Conservation (phyloP, 148 eudicot genomes). For the Fagopyrum tataricum region DNA sequence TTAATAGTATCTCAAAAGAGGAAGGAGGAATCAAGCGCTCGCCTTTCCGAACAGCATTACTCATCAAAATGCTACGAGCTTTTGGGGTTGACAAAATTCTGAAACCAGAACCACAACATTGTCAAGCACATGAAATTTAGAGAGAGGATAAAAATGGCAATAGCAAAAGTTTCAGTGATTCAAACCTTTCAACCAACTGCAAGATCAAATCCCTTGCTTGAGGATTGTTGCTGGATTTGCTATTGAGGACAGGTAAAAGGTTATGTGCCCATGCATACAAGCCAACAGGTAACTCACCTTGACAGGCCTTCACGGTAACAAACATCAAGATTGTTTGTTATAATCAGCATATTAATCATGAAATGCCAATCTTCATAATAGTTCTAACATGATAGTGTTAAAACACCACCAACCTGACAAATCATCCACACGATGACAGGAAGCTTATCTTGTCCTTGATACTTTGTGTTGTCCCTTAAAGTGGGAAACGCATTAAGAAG, state of each 20-base stretch:
- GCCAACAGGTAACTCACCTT: conserved; percentile 68
- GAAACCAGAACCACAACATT: conserved; percentile 15
- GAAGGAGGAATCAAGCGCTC: conserved; percentile 72
- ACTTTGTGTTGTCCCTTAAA: conserved; percentile 53
- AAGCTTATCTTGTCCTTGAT: conserved; percentile 81
- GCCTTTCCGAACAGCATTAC: conserved; percentile 74
- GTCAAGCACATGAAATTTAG: neutral
- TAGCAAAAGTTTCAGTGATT: neutral
- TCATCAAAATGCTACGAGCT: conserved; percentile 60
- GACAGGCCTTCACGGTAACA: conserved; percentile 42
- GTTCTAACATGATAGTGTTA: neutral
- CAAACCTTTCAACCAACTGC: conserved; percentile 67
- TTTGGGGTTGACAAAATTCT: conserved; percentile 71
- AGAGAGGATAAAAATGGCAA: neutral
- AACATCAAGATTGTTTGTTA: neutral
- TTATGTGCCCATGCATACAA: conserved; percentile 64
- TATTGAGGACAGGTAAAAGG: conserved; percentile 52
- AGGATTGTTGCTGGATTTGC: conserved; percentile 60
- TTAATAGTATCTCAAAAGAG: conserved; percentile 52
- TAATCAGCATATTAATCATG: neutral
- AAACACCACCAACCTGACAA: conserved; percentile 44
- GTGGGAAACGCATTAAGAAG: conserved; percentile 44
- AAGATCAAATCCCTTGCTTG: conserved; percentile 67
- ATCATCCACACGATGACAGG: conserved; percentile 61
- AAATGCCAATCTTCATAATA: neutral